A percentile compares a stretch with the other conserved stretches of the same genome.
Conservation (phyloP, 768 basidiomycete genomes). For the Hygrophorus pudorinus region DNA sequence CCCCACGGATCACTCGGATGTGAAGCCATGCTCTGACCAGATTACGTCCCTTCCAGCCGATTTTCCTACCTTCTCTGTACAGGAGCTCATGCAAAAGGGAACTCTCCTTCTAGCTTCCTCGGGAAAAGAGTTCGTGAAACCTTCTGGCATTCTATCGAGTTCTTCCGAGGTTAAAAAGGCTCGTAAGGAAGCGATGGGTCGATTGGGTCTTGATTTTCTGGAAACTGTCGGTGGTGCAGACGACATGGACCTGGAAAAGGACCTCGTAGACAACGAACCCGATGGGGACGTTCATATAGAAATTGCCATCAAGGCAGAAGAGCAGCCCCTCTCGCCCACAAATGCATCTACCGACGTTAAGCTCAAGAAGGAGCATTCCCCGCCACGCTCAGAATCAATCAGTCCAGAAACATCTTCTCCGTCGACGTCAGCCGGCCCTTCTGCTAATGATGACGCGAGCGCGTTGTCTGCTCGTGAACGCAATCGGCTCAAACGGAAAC, state of each 20-base stretch:
- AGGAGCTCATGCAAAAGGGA: slow-evolving; percentile 65
- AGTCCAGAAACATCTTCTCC: slow-evolving; percentile 46
- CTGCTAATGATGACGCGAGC: slow-evolving; percentile 36
- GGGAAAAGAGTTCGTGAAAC: slow-evolving; percentile 83
- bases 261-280: slow-evolving; percentile 51
- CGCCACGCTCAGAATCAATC: slow-evolving; percentile 24
- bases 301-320: slow-evolving; percentile 27
- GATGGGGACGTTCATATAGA: slow-evolving; percentile 38
- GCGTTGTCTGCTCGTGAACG: slow-evolving; percentile 85
- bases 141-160: slow-evolving; percentile 59
- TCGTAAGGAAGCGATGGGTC: slow-evolving; percentile 79
- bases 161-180: slow-evolving; percentile 78
- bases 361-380: slow-evolving; percentile 28
- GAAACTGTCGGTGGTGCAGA: slow-evolving; percentile 54
- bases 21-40: slow-evolving; percentile 18
- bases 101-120: slow-evolving; percentile 83
- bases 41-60: slow-evolving; percentile 31
- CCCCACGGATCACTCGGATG: slow-evolving; percentile 28
- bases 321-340: slow-evolving; percentile 29
- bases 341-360: slow-evolving; percentile 29
- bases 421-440: slow-evolving; percentile 31
- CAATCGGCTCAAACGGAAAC: slow-evolving; percentile 90
- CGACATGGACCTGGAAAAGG: slow-evolving; percentile 81
- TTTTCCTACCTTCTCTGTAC: slow-evolving; percentile 70
- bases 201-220: slow-evolving; percentile 81